Conservation (phyloP, 768 basidiomycete species). For the Cantharellus anzutake region DNA sequence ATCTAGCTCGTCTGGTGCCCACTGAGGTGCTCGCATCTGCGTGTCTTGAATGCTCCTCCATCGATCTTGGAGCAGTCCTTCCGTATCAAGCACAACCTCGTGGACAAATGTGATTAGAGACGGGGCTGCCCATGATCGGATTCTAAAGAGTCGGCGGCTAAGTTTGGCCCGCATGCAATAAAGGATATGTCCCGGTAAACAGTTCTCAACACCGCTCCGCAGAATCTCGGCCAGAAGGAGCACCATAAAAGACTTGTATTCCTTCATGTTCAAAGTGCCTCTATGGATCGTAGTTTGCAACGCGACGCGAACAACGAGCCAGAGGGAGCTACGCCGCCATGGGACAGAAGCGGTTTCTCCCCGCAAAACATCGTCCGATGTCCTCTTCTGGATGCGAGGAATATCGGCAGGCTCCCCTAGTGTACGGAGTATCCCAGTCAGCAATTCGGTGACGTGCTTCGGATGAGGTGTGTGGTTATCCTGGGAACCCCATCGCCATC, state of each 20-base stretch:
- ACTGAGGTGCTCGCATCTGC: neutral
- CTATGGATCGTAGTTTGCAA: conserved; percentile 18
- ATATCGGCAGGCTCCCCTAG: conserved; percentile 17
- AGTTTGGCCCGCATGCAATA: conserved; percentile 16
- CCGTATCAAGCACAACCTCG: neutral
- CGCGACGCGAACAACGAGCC: conserved; percentile 30
- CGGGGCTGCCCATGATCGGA: neutral
- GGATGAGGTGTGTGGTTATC: conserved; percentile 24
- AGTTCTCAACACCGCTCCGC: conserved; percentile 10
- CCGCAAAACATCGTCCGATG: conserved; percentile 26
- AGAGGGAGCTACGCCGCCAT: conserved; percentile 33
- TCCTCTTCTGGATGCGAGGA: conserved; percentile 22
- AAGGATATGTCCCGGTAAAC: conserved; percentile 14
- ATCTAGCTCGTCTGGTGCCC: neutral
- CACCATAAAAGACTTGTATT: conserved; percentile 32
- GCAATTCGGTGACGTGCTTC: conserved; percentile 30
- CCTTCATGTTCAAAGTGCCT: neutral
- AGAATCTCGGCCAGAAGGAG: conserved; percentile 21
- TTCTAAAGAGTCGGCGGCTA: conserved; percentile 11
- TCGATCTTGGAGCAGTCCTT: neutral
- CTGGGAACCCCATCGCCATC: conserved; percentile 12
- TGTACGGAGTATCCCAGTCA: conserved; percentile 29
- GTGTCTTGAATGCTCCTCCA: neutral
- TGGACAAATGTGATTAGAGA: neutral
- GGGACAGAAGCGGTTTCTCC: conserved; percentile 22